Base-by-base conservation (phyloP, 352 stramenopile genomes). In the Phytopythium montanum region DNA sequence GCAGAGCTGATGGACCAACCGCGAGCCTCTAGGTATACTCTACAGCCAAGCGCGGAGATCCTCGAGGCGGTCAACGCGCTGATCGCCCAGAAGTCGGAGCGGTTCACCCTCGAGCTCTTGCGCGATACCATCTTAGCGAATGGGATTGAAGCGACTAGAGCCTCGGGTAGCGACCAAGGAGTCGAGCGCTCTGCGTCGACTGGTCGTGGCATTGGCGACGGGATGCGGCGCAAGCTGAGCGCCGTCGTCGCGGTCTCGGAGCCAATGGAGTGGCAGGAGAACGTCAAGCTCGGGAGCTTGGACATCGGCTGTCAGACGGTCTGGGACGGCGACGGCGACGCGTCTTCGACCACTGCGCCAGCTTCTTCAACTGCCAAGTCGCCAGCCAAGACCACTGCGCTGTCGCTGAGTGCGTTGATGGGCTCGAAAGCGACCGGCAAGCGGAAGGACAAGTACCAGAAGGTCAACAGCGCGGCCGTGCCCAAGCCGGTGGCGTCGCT, bases 371-470 rank as follows among this genome's bases (percentile, higher is more conserved):
- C 48, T 5, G 5, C 14, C 4, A 57, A 48, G 5, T 63, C 62
- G 5, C 39, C 39, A 8, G 59, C 6, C 14, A 82, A 71, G 54
- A 10, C 54, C 10, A 48, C 55, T 10, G 66, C 79, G 13, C 59
- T 93, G 36, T 91, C 84, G 2, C 34, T 93, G 25, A 73, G 53
- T n/a, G 31, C 72, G 1, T 48, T 93, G n/a, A 69, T 90, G 1
- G 81, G 72, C 2, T 70, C 73, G 39, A 63, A 56, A 31, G 23
- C 53, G 0, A 51, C 33, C 12, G 44, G 44, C 9, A 67, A 72
- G 36, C 63, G 73, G 45, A 87, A 85, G 56, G 80, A 83, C 25
- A 87, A 82, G 60, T 89, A 76, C 60, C 85, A 92, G 44, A 90
- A 91, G 51, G 66, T 94, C 55, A 90, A 86, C 64, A 88, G 75